Conservation (phyloP, 2,329 filamentous ascomycete genomes). For the Colletotrichum sp. region DNA sequence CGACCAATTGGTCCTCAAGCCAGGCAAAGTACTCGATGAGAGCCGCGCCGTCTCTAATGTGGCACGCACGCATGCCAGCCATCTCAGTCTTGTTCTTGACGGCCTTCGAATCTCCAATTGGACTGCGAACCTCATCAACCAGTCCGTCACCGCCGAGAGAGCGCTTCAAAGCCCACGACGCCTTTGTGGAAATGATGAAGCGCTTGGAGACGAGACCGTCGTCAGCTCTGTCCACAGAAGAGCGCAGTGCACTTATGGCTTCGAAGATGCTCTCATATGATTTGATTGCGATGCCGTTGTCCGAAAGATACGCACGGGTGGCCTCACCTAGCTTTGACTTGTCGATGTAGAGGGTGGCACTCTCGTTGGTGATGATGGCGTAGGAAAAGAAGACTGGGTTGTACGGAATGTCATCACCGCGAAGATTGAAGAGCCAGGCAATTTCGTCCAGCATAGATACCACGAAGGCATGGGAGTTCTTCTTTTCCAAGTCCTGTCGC, state of each 20-base stretch:
- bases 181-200: constrained; percentile 85
- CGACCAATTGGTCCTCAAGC: constrained; percentile 87
- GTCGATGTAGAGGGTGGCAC: constrained; percentile 85
- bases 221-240: constrained; percentile 19
- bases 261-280: constrained; percentile 84
- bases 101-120: constrained; percentile 88
- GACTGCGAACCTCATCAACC: constrained; percentile 87
- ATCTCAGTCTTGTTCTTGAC: constrained; percentile 92
- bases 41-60: constrained; percentile 91
- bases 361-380: constrained; percentile 79
- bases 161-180: constrained; percentile 90
- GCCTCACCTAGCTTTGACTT: constrained; percentile 75
- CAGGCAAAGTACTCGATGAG: constrained; percentile 94
- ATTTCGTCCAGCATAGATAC: constrained; percentile 96
- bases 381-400: constrained; percentile 99
- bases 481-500: constrained; percentile 90
- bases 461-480: constrained; percentile 84
- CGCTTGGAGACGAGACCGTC: constrained; percentile 54
- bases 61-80: constrained; percentile 91
- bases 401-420: constrained; percentile 94
- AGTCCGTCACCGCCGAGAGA: constrained; percentile 84
- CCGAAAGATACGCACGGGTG: constrained; percentile 71
- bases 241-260: constrained; percentile 69
- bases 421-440: constrained; percentile 97
- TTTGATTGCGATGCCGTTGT: constrained; percentile 74